A percentile compares a stretch with the other conserved stretches of the same genome.
Conservation (phyloP, 192 early-diverging fungal species). For the Rhizophagus clarus region DNA sequence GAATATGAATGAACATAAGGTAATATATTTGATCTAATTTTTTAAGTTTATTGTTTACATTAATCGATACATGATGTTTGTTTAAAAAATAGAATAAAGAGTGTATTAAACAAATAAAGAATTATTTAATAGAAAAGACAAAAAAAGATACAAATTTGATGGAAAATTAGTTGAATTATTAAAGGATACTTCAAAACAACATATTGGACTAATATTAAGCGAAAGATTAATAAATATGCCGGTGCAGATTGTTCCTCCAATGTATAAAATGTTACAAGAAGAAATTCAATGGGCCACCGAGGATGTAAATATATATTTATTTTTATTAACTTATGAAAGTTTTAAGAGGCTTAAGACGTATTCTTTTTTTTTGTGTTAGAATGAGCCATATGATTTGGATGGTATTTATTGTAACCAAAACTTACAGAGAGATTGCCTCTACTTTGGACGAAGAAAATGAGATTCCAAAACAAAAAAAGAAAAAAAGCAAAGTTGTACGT, state of each 20-base stretch:
- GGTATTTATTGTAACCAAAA: conserved; percentile 81
- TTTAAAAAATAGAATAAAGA: conserved; percentile 43
- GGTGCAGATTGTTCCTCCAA: conserved; percentile 84
- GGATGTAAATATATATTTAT: conserved; percentile 50
- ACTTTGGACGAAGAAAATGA: conserved; percentile 53
- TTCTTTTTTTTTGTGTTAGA: conserved; percentile 44
- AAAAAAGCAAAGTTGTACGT: conserved; percentile 48
- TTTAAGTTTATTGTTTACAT: too few relatives aligned
- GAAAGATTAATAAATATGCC: conserved; percentile 98
- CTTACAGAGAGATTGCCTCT: conserved; percentile 78
- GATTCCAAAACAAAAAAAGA: conserved; percentile 37
- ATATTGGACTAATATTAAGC: conserved; percentile 74
- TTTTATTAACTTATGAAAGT: neutral
- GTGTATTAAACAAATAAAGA: conserved; percentile 27
- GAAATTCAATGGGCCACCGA: conserved; percentile 78
- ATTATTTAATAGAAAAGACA: conserved; percentile 71
- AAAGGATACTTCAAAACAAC: conserved; percentile 33
- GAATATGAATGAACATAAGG: conserved; percentile 67
- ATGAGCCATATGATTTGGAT: conserved; percentile 79
- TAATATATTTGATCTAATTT: neutral
- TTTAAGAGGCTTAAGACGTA: neutral
- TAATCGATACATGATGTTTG: too few relatives aligned
- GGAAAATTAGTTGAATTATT: conserved; percentile 40
- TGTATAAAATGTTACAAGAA: conserved; percentile 88
- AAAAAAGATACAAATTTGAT: conserved; percentile 42